phyloP scores from a whole-genome alignment of 2,329 filamentous ascomycete species.

The Orbilia brochopaga region DNA sequence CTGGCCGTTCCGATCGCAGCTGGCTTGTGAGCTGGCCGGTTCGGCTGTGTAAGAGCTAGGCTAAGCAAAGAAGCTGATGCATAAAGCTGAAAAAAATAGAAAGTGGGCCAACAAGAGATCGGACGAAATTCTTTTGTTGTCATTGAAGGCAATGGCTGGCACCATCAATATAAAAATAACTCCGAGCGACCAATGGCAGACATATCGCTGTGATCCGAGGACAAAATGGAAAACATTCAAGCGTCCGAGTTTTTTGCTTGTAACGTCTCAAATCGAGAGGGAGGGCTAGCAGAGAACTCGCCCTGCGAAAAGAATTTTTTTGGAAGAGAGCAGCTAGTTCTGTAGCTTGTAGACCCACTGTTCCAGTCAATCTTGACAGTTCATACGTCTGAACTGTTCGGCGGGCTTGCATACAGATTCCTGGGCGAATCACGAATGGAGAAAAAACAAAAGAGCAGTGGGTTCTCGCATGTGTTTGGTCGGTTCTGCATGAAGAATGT shows the following conservation, averaged over 20 bases:
- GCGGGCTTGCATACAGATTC: conserved; percentile 32
- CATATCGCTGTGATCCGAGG: conserved; percentile 38
- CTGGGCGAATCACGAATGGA: conserved; percentile 38
- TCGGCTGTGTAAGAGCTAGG: conserved; percentile 27
- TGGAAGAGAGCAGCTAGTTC: background rate
- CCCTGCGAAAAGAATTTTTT: conserved; percentile 25
- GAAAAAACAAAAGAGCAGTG: conserved; percentile 46
- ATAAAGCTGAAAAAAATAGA: conserved; percentile 18
- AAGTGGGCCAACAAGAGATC: conserved; percentile 35
- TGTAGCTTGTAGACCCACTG: conserved; percentile 26
- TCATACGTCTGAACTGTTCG: conserved; percentile 50
- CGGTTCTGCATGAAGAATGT: conserved; percentile 50
- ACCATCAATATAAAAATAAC: conserved; percentile 42
- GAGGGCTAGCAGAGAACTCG: conserved; percentile 1
- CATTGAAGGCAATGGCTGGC: conserved; percentile 2
- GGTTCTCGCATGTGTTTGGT: conserved; percentile 41
- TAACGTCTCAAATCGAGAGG: background rate
- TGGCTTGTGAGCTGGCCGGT: conserved; percentile 23
- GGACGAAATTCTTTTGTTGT: conserved; percentile 28
- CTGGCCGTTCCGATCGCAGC: conserved; percentile 12
- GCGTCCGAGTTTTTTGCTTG: conserved; percentile 9
- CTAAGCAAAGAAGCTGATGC: background rate
- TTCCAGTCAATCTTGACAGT: conserved; percentile 35
- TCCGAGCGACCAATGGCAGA: conserved; percentile 27
- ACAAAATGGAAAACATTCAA: conserved; percentile 10